Evolutionary conservation across 23 red algal genomes (phyloP), one percentile per base, ranked within the genome.

Genomic region (Agarophyton chilense): DNA sequence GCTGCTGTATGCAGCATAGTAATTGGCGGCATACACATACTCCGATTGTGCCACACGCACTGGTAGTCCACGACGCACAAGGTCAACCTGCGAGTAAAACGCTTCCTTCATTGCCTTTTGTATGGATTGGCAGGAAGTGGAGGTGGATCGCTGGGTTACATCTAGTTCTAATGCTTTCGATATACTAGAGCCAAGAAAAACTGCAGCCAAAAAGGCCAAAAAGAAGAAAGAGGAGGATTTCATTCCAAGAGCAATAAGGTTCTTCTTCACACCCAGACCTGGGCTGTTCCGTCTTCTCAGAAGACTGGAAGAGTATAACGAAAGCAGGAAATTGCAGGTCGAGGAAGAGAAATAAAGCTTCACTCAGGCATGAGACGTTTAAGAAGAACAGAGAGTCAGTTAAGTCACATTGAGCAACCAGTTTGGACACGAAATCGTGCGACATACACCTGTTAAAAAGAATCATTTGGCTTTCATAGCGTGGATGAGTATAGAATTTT

Each of bases 11-110:
- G 1, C 2, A 10, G 68, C 68, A 13, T 46, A 49, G 47, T 46
- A 74, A 18, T 74, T 74, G 19, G 68, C 68, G 24, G 68, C 68
- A 47, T 74, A 74, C 1, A 74, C 68, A 39, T 26, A 74, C 47
- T 74, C 68, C 68, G 68, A 74, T 47, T 74, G 68, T 14, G 18
- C 68, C 40, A 74, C 68, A 26, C 68, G 38, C 5, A 47, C 41
- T 33, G 68, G 68, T 47, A 74, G n/a, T 12, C 68, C 68, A 8
- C 68, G 68, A 29, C 68, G 68, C 45, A 74, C 1, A 19, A 74
- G 33, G n/a, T 47, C 68, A 26, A 74, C 41, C 68, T 74, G 68
- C 8, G 68, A 22, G 41, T 74, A 74, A 26, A 28, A 74, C 13
- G 68, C 68, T n/a, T 74, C 68, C 41, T 29, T 74, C 41, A 74